A percentile compares a stretch with the other conserved stretches of the same genome.
phyloP scores from a whole-genome alignment of 2,329 filamentous ascomycete species.

The Colletotrichum spaethianum region DNA sequence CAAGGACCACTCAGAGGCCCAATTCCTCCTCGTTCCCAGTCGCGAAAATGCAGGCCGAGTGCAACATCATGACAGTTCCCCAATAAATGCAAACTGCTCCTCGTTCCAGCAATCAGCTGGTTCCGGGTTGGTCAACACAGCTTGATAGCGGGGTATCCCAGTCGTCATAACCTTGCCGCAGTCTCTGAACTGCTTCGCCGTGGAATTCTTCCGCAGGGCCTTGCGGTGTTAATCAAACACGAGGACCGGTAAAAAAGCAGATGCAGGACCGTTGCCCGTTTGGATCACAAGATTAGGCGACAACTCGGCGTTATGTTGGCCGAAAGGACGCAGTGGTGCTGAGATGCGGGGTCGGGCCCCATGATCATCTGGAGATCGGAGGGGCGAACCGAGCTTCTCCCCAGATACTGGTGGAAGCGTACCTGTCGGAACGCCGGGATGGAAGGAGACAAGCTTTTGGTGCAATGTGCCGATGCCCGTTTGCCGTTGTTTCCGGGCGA shows the following conservation, averaged over 20 bases:
- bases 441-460: background rate
- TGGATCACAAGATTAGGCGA: background rate
- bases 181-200: background rate
- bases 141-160: conserved; percentile 24
- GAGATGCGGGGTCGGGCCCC: conserved; percentile 18
- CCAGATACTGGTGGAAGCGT: conserved; percentile 16
- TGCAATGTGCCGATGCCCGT: background rate
- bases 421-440: conserved; percentile 19
- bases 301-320: conserved; percentile 27
- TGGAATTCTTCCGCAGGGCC: background rate
- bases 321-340: conserved; percentile 15
- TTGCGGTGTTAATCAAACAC: background rate
- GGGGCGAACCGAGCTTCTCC: conserved; percentile 16
- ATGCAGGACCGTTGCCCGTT: background rate
- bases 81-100: background rate
- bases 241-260: background rate
- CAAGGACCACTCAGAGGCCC: background rate
- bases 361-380: conserved; percentile 35
- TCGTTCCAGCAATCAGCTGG: conserved; percentile 36
- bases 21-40: background rate
- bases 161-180: background rate
- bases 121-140: background rate
- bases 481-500: background rate
- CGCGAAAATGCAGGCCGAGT: conserved; percentile 31
- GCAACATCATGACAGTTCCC: conserved; percentile 7